Base-by-base conservation (phyloP, 2,329 filamentous ascomycete species). In the Aspergillus ochraceus region DNA sequence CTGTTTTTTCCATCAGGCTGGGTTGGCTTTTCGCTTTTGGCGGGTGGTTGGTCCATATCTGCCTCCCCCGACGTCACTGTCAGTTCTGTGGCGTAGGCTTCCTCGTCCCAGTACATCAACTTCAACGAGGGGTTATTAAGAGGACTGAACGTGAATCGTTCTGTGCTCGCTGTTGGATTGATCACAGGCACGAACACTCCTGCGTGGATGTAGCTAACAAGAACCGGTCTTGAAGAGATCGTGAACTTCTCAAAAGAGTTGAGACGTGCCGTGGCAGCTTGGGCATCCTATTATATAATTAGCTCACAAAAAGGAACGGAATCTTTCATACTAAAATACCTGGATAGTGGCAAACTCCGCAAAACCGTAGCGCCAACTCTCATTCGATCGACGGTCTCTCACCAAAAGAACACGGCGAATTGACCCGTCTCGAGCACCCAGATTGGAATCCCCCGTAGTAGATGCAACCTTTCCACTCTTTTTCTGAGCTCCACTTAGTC, bases 301-400 rank as follows among this genome's bases (percentile, higher is more conserved):
- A 53, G 51, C 32, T 20, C 39, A 52, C 4, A 9, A 32, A 14
- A n/a, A 8, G 10, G 12, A 47, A 19, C 36, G 19, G 4, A 17
- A 14, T 11, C 10, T 10, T 6, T n/a, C 19, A 20, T 20, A 2
- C 3, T 20, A 24, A 36, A 55, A 50, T 74, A 80, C 81, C 66
- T 90, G 86, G 19, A 91, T 80, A 0, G 86, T 89, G 67, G 86
- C 88, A 71, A 93, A 96, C 73, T 96, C 91, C 1, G 88, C 91
- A 74, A 96, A 96, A 0, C 91, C 91, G 68, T 91, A 96, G 65
- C 88, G 86, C 82, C 90, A 90, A 54, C 88, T 91, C 61, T 90
- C 88, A 57, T 91, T 84, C 4, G 83, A 89, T 61, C 81, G 82
- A 49, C 87, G 83, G 70, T 94, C 90, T 57, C 91, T 86, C 68